A percentile compares a stretch with the other conserved stretches of the same genome.
Conservation (phyloP, 176 grass and related monocot genomes). For the Carex parvula region DNA sequence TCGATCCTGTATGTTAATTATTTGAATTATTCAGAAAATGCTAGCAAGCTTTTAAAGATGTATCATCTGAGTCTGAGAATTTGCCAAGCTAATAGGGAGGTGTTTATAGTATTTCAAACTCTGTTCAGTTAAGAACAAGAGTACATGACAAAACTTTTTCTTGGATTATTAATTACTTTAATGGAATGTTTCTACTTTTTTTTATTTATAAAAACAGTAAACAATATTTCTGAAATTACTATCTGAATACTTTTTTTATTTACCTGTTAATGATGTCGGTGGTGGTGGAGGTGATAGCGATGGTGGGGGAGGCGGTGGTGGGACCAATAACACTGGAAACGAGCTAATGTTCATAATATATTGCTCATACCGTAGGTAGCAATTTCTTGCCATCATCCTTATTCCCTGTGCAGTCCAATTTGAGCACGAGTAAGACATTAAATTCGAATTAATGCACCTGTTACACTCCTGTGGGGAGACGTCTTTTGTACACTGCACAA, state of each 20-base stretch:
- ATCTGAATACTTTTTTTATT: too few species aligned
- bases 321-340: not conserved
- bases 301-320: not conserved
- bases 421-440: not conserved
- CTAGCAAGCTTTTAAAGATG: too few species aligned
- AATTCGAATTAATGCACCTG: not conserved
- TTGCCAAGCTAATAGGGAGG: too few species aligned
- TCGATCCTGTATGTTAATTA: slow-evolving; percentile 6
- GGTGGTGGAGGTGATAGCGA: not conserved
- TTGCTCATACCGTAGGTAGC: slow-evolving; percentile 26
- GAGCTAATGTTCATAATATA: not conserved
- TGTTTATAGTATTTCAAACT: too few species aligned
- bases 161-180: not conserved
- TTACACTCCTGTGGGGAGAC: slow-evolving; percentile 1
- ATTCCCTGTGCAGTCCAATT: not conserved
- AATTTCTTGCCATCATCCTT: slow-evolving; percentile 19
- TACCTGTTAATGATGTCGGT: not conserved
- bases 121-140: not conserved
- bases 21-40: not conserved
- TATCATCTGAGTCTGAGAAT: too few species aligned
- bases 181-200: not conserved
- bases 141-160: not conserved
- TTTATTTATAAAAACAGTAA: not conserved
- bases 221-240: too few species aligned
- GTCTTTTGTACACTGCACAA: slow-evolving; percentile 33